Base-by-base conservation (phyloP, 1,284 basidiomycete species). In the Rhizoctonia solani region DNA sequence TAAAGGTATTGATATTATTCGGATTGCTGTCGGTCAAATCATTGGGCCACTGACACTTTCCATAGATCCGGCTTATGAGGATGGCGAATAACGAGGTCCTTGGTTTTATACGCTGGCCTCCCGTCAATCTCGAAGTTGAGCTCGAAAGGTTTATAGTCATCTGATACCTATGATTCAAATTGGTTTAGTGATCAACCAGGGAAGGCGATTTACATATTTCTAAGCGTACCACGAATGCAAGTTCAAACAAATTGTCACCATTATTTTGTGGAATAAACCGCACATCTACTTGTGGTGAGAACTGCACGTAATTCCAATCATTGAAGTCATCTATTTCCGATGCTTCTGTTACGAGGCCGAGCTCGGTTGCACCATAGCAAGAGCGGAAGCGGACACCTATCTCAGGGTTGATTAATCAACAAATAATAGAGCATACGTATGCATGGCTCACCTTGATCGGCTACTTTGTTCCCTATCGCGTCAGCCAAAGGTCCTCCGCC, bases 251-350 rank as follows among this genome's bases (percentile, higher is more conserved):
- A 14, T 34, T 37, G 27, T 53, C 42, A 9, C 29, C 68, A 29
- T 61, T 58, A 21, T 69, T 19, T 30, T 49, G 39, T 0, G 59
- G 41, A 5, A 44, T 29, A 30, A 66, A 23, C 8, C 54, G 54
- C 1, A 23, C 29, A 1, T 65, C 27, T 2, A 46, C 25, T 4
- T n/a, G 55, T 3, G 68, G 44, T 11, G 47, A 27, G 37, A 69
- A 54, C 30, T 52, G 14, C 21, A 68, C 42, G 27, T 66, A 70
- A n/a, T 50, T 42, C 69, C 68, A 70, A 23, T 55, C 55, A n/a
- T 16, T 23, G 8, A n/a, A 14, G 32, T 44, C 68, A n/a, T 55
- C 34, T 5, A 13, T 23, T n/a, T 68, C 47, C 16, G 30, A 16
- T 4, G 14, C 16, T 8, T 29, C 50, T 2, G 13, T 32, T 14